Evolutionary conservation across 805 yeast species (phyloP), one percentile per base, ranked within the genome.

Genomic region (Zygotorulaspora florentina): DNA sequence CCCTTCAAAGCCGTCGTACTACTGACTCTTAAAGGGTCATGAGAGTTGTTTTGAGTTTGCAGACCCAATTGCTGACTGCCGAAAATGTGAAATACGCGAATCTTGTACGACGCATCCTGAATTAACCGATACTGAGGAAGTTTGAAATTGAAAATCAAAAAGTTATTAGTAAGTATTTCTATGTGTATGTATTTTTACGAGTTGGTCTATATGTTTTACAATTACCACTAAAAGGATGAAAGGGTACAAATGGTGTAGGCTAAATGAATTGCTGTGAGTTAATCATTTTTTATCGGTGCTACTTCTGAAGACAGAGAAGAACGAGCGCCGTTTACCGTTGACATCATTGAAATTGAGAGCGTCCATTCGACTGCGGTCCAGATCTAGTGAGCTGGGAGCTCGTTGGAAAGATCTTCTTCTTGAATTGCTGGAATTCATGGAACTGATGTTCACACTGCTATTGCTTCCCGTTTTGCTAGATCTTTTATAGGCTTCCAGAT

Each of bases 361-460:
- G 39, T 62, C 66, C 17, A 58, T 55, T 43, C 61, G 57, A 5
- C 54, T 35, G 40, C 53, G 48, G 35, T 62, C 67, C 37, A 61
- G 39, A 37, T 62, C 67, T 10, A 62, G 46, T 2, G 67, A 62
- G 35, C 59, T 61, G n/a, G 66, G 56, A 1, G 59, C 60, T 35
- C 50, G 55, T 8, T 59, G 50, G 39, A 59, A 51, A 1, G 62
- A 54, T 33, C 52, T 58, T 30, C 51, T 55, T 29, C 50, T 56
- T 43, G 53, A 46, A 6, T 40, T 33, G 38, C 45, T 36, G 40
- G 36, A 23, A 15, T 35, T 48, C 13, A 47, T 26, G 5, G 54
- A 35, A 9, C 48, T 41, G 11, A 39, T 40, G 15, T 51, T 45
- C 13, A 50, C 43, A 39, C 57, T 54, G 29, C 48, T 50, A 25